Evolutionary conservation across 305 asterid species (phyloP), one percentile per base, ranked within the genome.

Genomic region (Fraxinus baroniana): DNA sequence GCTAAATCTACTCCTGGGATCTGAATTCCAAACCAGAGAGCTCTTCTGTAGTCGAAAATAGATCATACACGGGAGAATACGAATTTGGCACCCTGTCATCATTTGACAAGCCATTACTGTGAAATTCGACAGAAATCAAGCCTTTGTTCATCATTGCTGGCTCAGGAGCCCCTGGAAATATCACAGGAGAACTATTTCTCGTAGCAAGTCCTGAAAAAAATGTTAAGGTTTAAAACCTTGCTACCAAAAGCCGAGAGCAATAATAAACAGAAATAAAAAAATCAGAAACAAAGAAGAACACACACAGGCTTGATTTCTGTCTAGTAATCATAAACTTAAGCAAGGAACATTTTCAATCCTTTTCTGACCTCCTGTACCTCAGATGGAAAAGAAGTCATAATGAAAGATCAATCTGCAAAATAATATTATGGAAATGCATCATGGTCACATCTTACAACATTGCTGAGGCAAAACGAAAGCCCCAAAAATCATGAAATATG

Each of bases 131-230:
- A 55, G 86, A 84, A 22, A 79, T 80, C 75, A 86, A 57, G 49
- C 84, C 84, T 2, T 33, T 75, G 32, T 85, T 79, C 80, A 74
- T 81, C 49, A 85, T 86, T 39, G 88, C 87, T 46, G 86, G 90
- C 84, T 86, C 86, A 35, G 92, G 92, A 41, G 92, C 89, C 70
- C 73, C 89, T 3, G 75, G 7, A 4, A 74, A 74, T 30, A 20
- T 74, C 79, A 75, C n/a, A 62, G 74, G 76, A 1, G 89, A 79
- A 71, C 83, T 74, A 24, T 57, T 80, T 76, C 78, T 78, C 5
- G 89, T 82, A 85, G 85, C 77, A 60, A 87, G 81, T 74, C 89
- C 91, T 89, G 78, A 73, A 83, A 5, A 75, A 20, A 33, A 10
- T 10, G 3, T 66, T 26, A 57, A 46, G 32, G 76, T 64, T 66